phyloP scores from a whole-genome alignment of 1,284 basidiomycete species.

The Grifola frondosa region DNA sequence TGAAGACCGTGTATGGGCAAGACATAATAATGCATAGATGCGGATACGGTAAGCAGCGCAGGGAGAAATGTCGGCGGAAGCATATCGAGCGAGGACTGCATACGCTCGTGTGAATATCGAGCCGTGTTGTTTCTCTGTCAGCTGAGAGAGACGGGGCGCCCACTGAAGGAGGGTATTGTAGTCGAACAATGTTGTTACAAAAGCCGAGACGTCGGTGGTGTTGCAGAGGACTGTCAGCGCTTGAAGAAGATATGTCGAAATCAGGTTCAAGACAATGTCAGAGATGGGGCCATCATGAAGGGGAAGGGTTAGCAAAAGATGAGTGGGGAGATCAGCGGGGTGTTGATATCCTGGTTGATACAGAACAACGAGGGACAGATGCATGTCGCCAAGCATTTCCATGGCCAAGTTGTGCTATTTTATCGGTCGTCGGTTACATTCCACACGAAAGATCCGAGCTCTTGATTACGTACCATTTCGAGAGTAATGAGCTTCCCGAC shows the following conservation, averaged over 20 bases:
- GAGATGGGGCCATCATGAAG: slow-evolving; percentile 36
- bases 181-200: slow-evolving; percentile 37
- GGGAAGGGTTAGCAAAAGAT: slow-evolving; percentile 46
- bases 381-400: slow-evolving; percentile 44
- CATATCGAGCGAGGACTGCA: slow-evolving; percentile 47
- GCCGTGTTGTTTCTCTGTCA: slow-evolving; percentile 56
- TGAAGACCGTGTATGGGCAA: slow-evolving; percentile 30
- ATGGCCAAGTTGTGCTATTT: slow-evolving; percentile 56
- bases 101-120: slow-evolving; percentile 59
- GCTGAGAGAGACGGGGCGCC: slow-evolving; percentile 41
- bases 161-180: slow-evolving; percentile 53
- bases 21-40: slow-evolving; percentile 31
- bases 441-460: slow-evolving; percentile 7
- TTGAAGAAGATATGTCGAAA: slow-evolving; percentile 59
- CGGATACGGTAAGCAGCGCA: slow-evolving; percentile 43
- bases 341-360: slow-evolving; percentile 14
- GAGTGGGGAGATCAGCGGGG: slow-evolving; percentile 14
- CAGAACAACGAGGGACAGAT: slow-evolving; percentile 41
- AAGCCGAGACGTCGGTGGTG: slow-evolving; percentile 24
- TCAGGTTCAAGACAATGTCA: slow-evolving; percentile 47
- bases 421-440: no score
- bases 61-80: slow-evolving; percentile 24
- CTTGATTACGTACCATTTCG: slow-evolving; percentile 58
- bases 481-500: slow-evolving; percentile 61
- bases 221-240: slow-evolving; percentile 41